These are phyloP conservation scores for Leptosphaerulina australis DNA, from an alignment of 2,329 filamentous ascomycete genomes.

Conservation along the genomic window DNA sequence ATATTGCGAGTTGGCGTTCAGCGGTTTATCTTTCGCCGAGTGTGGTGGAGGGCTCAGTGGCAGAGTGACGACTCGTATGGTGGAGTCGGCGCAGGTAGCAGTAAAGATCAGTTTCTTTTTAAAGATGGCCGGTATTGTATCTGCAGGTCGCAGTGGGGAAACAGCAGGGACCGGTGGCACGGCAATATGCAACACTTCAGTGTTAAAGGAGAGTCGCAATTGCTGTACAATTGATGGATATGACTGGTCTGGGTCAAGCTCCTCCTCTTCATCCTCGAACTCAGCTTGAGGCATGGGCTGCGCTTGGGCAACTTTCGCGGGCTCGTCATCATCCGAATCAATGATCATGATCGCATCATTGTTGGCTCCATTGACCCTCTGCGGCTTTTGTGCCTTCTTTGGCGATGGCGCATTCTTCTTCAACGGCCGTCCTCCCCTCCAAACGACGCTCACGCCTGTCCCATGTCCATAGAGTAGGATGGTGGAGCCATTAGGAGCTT, in stretches of 20 bases:
- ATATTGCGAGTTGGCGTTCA: conserved; percentile 33
- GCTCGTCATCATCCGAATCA: conserved; percentile 62
- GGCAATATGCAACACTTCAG: conserved; percentile 60
- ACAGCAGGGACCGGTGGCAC: conserved; percentile 51
- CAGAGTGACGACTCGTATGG: conserved; percentile 60
- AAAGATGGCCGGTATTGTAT: conserved; percentile 55
- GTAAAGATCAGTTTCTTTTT: conserved; percentile 59
- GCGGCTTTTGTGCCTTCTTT: conserved; percentile 39
- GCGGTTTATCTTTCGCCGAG: conserved; percentile 35
- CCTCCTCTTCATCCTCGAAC: conserved; percentile 62
- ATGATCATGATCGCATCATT: conserved; percentile 60
- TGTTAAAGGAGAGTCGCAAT: conserved; percentile 61
- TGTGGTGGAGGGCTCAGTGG: conserved; percentile 61
- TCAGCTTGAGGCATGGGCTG: conserved; percentile 43
- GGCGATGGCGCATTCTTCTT: conserved; percentile 40
- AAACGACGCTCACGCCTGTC: conserved; percentile 63
- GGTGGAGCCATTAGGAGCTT: conserved; percentile 65
- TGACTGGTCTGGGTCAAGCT: conserved; percentile 62
- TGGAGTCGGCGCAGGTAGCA: conserved; percentile 62
- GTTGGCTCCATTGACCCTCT: conserved; percentile 51
- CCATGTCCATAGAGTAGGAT: conserved; percentile 66
- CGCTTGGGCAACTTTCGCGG: conserved; percentile 27
- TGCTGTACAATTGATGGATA: conserved; percentile 61
- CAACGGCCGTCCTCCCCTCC: conserved; percentile 63
- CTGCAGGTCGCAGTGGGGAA: conserved; percentile 39